A percentile compares a stretch with the other conserved stretches of the same genome.
These are phyloP conservation scores for Evernia prunastri DNA, from an alignment of 495 filamentous ascomycete genomes.

Conservation along the genomic window DNA sequence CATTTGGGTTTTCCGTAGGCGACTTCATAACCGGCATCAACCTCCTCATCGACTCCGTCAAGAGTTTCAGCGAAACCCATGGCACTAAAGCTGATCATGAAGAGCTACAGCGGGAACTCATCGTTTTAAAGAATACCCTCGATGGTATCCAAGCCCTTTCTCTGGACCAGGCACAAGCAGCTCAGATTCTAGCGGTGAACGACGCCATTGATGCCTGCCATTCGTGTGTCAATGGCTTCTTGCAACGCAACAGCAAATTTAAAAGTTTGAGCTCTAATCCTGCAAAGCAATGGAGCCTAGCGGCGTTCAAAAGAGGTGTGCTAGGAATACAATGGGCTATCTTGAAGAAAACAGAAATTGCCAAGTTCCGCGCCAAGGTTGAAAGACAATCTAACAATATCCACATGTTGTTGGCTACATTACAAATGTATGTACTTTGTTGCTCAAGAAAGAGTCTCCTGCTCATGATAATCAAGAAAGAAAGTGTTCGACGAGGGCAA, in stretches of 20 bases:
- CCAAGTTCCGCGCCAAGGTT: background rate
- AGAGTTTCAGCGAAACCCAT: background rate
- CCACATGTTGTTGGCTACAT: background rate
- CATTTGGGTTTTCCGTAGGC: slow-evolving; percentile 10
- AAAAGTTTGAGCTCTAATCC: no score
- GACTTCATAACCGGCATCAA: slow-evolving; percentile 4
- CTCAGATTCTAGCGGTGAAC: background rate
- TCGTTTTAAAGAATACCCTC: background rate
- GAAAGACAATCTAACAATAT: background rate
- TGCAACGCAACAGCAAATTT: background rate
- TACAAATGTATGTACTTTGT: background rate
- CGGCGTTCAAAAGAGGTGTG: background rate
- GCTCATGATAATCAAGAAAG: background rate
- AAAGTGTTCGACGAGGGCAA: background rate
- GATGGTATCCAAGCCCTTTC: background rate
- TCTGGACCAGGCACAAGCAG: background rate
- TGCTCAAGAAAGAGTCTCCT: background rate
- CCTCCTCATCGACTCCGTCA: background rate
- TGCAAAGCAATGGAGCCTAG: background rate
- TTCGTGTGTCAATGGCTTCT: background rate
- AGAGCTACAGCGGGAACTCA: background rate
- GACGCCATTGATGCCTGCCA: background rate
- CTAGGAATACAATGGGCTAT: background rate
- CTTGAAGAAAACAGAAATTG: background rate
- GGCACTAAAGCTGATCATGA: background rate